phyloP scores from a whole-genome alignment of 305 asterid species.

The Fraxinus dipetala region DNA sequence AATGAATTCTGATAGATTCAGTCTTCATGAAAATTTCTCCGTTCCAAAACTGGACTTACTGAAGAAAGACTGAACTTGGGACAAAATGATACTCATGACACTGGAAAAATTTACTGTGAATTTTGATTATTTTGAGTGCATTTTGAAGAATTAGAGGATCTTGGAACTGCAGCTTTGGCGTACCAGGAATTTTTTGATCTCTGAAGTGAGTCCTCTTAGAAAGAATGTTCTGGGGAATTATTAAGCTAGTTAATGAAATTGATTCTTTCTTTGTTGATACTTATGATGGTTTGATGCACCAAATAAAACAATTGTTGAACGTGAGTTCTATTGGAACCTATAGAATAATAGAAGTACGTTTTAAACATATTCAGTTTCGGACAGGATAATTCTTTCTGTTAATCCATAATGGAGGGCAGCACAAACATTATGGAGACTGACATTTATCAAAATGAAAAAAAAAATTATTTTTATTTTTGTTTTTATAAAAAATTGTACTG shows the following conservation, averaged over 20 bases:
- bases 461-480: background rate
- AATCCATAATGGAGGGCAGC: background rate
- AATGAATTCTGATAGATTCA: background rate
- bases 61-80: conserved; percentile 20
- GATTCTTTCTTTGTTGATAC: background rate
- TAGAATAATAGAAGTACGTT: background rate
- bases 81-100: conserved; percentile 14
- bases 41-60: background rate
- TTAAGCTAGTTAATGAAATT: background rate
- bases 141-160: background rate
- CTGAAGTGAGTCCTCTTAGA: background rate
- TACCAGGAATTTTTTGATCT: background rate
- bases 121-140: background rate
- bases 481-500: background rate
- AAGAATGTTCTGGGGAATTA: background rate
- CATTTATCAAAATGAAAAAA: background rate
- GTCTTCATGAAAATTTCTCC: background rate
- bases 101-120: background rate
- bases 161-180: background rate
- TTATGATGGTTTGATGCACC: background rate
- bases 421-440: background rate
- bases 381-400: background rate
- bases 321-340: background rate
- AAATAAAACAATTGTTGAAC: background rate
- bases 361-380: background rate